Evolutionary conservation across 768 basidiomycete species (phyloP), one percentile per base, ranked within the genome.

Genomic region (Heimioporus sp.): DNA sequence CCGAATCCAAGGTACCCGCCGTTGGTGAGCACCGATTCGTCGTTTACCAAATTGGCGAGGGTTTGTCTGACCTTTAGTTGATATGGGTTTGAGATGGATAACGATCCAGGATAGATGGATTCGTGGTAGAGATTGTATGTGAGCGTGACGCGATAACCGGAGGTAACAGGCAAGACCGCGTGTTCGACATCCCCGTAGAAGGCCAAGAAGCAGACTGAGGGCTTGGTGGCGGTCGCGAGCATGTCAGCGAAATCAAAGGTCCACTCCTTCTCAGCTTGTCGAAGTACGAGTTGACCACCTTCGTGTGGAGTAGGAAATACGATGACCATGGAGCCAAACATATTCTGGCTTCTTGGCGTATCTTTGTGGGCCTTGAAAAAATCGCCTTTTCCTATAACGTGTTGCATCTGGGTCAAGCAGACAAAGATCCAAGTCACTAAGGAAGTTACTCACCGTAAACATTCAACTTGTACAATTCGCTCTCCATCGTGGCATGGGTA

Each of bases 311-410:
- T 75, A 15, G 80, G 81, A 46, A 80, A 72, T 16, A 77, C 69
- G 36, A 81, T 55, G 1, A 81, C 74, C 10, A 84, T 70, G 1
- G 80, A 81, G 2, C 76, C 80, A 32, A 83, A 76, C 74, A 81
- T 80, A 24, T 58, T 56, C 10, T 68, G 65, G 9, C 64, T 56
- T 4, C 73, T 72, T 3, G 76, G 78, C 0, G 79, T 80, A n/a
- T 57, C 55, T 15, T 51, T 53, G 39, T 57, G 55, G 0, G 48
- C 43, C 34, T 54, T 58, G 46, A 51, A 58, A 11, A 54, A 58
- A 24, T 54, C 49, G 0, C 49, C 55, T 24, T 40, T 7, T 19
- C 55, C 57, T 57, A 31, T 19, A 16, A 39, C 16, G n/a, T n/a
- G 13, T 2, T 20, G 6, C 17, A 19, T 39, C 16, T 20, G n/a